These are phyloP conservation scores for Posidonia oceanica DNA, from an alignment of 116 monocot genomes.

Conservation along the genomic window DNA sequence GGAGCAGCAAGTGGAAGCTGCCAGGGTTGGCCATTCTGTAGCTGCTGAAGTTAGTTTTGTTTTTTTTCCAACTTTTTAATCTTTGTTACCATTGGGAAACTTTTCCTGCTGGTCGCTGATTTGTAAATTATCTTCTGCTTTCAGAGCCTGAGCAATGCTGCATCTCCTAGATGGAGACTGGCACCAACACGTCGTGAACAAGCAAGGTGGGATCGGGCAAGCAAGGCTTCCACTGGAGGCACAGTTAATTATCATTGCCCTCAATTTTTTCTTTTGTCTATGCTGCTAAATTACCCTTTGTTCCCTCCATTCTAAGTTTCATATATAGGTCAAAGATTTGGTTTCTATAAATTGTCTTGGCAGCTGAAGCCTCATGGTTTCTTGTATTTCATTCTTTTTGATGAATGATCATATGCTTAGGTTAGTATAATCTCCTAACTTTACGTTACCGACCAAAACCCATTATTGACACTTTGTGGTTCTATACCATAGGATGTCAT, in stretches of 20 bases:
- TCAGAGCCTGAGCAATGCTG: constrained; percentile 29
- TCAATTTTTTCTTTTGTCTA: not conserved
- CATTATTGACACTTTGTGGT: not conserved
- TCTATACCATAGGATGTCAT: constrained; percentile 54
- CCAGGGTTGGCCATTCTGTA: constrained; percentile 50
- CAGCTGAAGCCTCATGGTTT: too few relatives aligned
- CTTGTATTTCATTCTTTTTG: too few relatives aligned
- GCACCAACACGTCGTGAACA: constrained; percentile 74
- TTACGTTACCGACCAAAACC: too few relatives aligned
- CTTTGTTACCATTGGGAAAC: too few relatives aligned
- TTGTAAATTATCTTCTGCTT: not conserved
- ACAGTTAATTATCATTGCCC: constrained; percentile 36
- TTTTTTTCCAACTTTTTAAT: not conserved
- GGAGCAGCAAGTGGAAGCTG: constrained; percentile 83
- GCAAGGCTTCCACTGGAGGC: constrained; percentile 72
- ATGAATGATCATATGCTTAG: too few relatives aligned
- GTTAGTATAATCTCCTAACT: too few relatives aligned
- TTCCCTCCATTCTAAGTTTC: not conserved
- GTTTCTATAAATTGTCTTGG: too few relatives aligned
- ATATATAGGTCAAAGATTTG: not conserved
- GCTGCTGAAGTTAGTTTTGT: constrained; percentile 31
- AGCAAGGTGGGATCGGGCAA: constrained; percentile 79
- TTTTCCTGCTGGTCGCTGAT: not conserved
- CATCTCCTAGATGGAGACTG: constrained; percentile 66
- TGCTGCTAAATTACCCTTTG: too few relatives aligned